A percentile compares a stretch with the other conserved stretches of the same genome.
These are phyloP conservation scores for Kwoniella pini DNA, from an alignment of 768 basidiomycete genomes.

Conservation along the genomic window DNA sequence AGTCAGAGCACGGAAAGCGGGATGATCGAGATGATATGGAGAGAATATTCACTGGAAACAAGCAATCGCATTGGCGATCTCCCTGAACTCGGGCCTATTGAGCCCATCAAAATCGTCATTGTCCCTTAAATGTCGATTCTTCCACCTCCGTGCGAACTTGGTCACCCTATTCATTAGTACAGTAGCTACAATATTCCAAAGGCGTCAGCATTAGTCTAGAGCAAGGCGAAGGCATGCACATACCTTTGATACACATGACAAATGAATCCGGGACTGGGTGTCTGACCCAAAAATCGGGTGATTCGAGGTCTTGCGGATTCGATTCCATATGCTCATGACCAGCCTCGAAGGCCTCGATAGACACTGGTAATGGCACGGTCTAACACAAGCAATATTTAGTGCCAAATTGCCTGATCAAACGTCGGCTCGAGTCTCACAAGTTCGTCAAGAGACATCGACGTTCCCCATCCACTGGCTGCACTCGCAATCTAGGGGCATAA, in stretches of 20 bases:
- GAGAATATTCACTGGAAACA: conserved; percentile 42
- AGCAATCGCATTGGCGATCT: conserved; percentile 45
- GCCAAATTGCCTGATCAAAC: too few relatives aligned
- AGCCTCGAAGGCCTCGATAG: conserved; percentile 31
- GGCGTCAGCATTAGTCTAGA: too few relatives aligned
- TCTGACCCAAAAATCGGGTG: conserved; percentile 43
- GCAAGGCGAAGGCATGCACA: neutral
- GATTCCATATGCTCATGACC: conserved; percentile 33
- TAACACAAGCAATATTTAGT: too few relatives aligned
- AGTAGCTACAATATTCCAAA: conserved; percentile 14
- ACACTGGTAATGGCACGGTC: conserved; percentile 41
- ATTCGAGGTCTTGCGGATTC: conserved; percentile 49
- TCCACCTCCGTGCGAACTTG: conserved; percentile 42
- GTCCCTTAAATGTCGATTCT: conserved; percentile 42
- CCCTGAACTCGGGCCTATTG: conserved; percentile 45
- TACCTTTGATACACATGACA: conserved; percentile 38
- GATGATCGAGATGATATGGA: too few relatives aligned
- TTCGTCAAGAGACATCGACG: conserved; percentile 48
- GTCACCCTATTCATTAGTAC: conserved; percentile 39
- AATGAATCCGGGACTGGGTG: conserved; percentile 47
- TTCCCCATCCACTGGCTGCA: conserved; percentile 49
- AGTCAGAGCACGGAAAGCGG: too few relatives aligned
- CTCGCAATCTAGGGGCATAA: conserved; percentile 25
- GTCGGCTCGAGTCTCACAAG: conserved; percentile 37
- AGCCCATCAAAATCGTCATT: conserved; percentile 47